phyloP scores from a whole-genome alignment of 345 rosid genomes.

The Rhizophora mangle region DNA sequence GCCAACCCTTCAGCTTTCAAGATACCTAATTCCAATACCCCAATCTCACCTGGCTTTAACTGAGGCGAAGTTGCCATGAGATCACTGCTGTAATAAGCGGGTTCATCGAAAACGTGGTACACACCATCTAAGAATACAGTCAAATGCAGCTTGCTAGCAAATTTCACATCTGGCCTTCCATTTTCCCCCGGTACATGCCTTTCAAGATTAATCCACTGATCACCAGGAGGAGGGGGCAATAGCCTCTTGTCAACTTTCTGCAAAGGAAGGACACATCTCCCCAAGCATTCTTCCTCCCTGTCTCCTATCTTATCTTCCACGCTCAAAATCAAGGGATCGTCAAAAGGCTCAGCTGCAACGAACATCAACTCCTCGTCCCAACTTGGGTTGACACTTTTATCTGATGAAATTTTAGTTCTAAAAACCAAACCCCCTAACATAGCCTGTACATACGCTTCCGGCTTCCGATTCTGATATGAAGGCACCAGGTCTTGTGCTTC shows the following conservation, averaged over 20 bases:
- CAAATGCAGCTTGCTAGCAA: background rate
- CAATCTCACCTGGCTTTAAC: background rate
- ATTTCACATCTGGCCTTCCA: background rate
- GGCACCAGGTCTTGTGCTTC: background rate
- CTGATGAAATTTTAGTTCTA: background rate
- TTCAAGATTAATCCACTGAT: background rate
- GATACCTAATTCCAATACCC: background rate
- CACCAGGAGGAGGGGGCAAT: background rate
- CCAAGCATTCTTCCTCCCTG: background rate
- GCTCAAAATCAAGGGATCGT: background rate
- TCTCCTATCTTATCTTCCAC: background rate
- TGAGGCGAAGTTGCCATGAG: background rate
- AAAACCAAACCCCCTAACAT: background rate
- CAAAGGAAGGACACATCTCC: background rate
- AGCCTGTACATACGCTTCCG: background rate
- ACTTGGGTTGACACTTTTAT: background rate
- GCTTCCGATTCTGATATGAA: background rate
- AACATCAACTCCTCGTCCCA: conserved; percentile 1
- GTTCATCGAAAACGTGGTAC: background rate
- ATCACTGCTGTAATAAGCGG: background rate
- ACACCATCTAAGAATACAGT: background rate
- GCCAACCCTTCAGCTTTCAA: background rate
- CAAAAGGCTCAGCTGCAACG: background rate
- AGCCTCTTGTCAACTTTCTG: background rate
- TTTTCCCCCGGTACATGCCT: background rate